Conservation (phyloP, 164 flowering plant genomes). For the Dillenia turbinata region DNA sequence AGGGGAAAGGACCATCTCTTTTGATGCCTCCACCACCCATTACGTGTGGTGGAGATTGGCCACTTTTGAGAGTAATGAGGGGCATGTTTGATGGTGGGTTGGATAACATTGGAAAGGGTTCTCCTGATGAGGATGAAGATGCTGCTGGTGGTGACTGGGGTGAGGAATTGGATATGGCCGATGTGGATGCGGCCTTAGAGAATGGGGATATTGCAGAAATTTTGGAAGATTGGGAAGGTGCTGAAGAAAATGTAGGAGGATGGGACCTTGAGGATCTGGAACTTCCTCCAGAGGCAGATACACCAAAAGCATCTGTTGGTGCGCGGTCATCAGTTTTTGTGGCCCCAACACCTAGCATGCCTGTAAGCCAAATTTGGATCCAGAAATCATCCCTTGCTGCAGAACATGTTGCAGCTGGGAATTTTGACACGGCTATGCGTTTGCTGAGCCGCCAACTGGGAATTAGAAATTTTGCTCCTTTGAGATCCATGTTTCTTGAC, state of each 20-base stretch:
- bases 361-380: conserved; percentile 39
- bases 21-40: conserved; percentile 32
- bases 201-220: conserved; percentile 21
- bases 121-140: conserved; percentile 27
- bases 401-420: conserved; percentile 39
- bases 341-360: conserved; percentile 35
- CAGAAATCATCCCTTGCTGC: conserved; percentile 40
- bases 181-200: conserved; percentile 13
- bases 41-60: conserved; percentile 39
- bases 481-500: conserved; percentile 32
- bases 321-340: conserved; percentile 22
- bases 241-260: conserved; percentile 29
- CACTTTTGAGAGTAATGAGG: conserved; percentile 31
- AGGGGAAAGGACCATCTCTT: conserved; percentile 25
- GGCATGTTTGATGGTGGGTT: conserved; percentile 41
- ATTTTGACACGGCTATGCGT: conserved; percentile 41
- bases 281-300: conserved; percentile 30
- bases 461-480: conserved; percentile 30
- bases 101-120: conserved; percentile 24
- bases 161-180: conserved; percentile 30
- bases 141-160: conserved; percentile 33
- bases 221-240: conserved; percentile 21
- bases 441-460: conserved; percentile 34
- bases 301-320: conserved; percentile 18
- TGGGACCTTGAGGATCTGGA: conserved; percentile 38